Percentiles rank a stretch among this genome's conserved stretches.
Evolutionary conservation across 257 asterid species (phyloP).

Genomic region (Cordia subcordata): DNA sequence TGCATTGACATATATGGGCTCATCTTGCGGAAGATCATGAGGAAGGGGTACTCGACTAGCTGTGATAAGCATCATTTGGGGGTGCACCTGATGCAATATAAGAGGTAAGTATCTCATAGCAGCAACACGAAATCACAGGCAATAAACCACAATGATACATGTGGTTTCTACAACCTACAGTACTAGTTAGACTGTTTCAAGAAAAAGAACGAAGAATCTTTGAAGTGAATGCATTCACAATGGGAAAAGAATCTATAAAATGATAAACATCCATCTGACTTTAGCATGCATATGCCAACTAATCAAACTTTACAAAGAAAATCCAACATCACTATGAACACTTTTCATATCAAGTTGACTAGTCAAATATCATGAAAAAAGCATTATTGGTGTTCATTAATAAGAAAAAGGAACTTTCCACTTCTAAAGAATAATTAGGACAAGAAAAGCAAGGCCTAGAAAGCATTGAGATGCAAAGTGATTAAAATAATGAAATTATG

Average conservation of each 20-base stretch:
- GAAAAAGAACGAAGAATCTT: background rate
- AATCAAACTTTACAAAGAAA: background rate
- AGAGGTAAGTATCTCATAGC: constrained; percentile 7
- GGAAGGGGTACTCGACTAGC: constrained; percentile 26
- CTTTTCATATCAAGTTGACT: background rate
- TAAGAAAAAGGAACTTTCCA: constrained; percentile 4
- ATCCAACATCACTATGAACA: background rate
- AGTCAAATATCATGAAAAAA: constrained; percentile 11
- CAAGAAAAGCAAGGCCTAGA: constrained; percentile 13
- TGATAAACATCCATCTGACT: background rate
- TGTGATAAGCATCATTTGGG: constrained; percentile 20
- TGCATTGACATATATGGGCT: constrained; percentile 32
- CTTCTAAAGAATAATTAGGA: constrained; percentile 13
- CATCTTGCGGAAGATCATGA: constrained; percentile 18
- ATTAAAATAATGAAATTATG: background rate
- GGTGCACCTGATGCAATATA: constrained; percentile 22
- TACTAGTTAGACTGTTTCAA: background rate
- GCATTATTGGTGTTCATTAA: background rate
- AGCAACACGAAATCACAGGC: background rate
- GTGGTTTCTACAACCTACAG: background rate
- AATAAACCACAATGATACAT: background rate
- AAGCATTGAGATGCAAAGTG: constrained; percentile 25
- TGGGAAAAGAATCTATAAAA: constrained; percentile 7
- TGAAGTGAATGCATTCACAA: background rate
- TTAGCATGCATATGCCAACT: background rate